Conservation (phyloP, 106 monocot species). For the Dioscorea dumetorum region DNA sequence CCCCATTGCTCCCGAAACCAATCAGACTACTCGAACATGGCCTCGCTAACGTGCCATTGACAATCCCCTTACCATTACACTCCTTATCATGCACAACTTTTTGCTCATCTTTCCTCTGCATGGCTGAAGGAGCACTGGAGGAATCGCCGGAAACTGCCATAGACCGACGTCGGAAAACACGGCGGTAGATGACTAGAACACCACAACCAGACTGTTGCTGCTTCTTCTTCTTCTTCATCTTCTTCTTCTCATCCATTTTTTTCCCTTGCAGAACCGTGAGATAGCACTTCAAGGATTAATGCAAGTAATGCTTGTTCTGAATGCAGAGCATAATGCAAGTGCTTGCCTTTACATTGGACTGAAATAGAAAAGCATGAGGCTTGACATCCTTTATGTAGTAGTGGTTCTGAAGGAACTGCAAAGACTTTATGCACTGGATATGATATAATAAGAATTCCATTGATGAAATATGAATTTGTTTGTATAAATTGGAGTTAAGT, state of each 20-base stretch:
- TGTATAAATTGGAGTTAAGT: too few relatives aligned
- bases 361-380: slow-evolving; percentile 9
- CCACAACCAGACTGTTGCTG: slow-evolving; percentile 31
- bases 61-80: slow-evolving; percentile 12
- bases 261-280: background rate
- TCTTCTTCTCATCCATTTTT: slow-evolving; percentile 14
- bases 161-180: slow-evolving; percentile 29
- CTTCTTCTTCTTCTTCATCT: slow-evolving; percentile 5
- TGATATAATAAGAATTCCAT: too few relatives aligned
- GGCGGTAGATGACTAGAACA: slow-evolving; percentile 14
- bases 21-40: slow-evolving; percentile 67
- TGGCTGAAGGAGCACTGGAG: background rate
- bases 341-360: background rate
- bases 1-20: slow-evolving; percentile 19
- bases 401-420: slow-evolving; percentile 1
- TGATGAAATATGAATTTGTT: too few relatives aligned
- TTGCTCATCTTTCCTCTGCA: slow-evolving; percentile 29
- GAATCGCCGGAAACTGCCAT: too few relatives aligned
- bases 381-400: background rate
- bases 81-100: slow-evolving; percentile 49
- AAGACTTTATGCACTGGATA: too few relatives aligned
- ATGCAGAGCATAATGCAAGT: too few relatives aligned
- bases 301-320: too few relatives aligned
- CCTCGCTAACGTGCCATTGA: slow-evolving; percentile 28
- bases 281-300: too few relatives aligned